phyloP scores from a whole-genome alignment of 805 yeast genomes.

The Ogataea ganodermae region DNA sequence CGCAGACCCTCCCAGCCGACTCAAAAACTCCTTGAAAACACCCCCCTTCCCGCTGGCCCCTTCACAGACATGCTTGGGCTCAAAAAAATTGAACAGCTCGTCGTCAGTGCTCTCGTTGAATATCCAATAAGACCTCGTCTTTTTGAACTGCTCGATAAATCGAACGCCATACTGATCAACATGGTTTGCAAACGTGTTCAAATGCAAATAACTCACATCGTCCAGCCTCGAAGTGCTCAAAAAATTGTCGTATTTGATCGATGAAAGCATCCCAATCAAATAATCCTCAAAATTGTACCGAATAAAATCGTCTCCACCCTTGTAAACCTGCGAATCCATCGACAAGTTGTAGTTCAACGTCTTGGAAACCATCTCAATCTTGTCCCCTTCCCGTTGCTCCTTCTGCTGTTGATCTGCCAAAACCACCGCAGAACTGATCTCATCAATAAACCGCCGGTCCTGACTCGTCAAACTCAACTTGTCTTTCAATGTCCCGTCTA shows the following conservation, averaged over 20 bases:
- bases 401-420: conserved; percentile 11
- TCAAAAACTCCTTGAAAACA: conserved; percentile 13
- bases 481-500: conserved; percentile 45
- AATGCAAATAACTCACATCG: conserved; percentile 21
- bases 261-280: conserved; percentile 69
- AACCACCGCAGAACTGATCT: conserved; percentile 51
- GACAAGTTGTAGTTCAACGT: conserved; percentile 37
- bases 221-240: conserved; percentile 37
- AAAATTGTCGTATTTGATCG: conserved; percentile 69
- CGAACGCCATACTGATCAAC: conserved; percentile 28
- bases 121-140: conserved; percentile 53
- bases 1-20: not conserved
- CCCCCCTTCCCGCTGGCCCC: conserved; percentile 1
- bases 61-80: conserved; percentile 34
- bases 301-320: conserved; percentile 85
- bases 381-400: conserved; percentile 14
- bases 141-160: conserved; percentile 56
- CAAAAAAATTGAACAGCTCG: conserved; percentile 54
- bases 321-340: conserved; percentile 44
- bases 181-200: conserved; percentile 24
- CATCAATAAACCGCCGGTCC: conserved; percentile 77
- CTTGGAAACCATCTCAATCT: conserved; percentile 36
- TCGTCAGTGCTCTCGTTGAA: conserved; percentile 64
- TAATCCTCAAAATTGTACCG: conserved; percentile 90
- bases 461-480: conserved; percentile 50